Evolutionary conservation across 371 early-diverging fungal species (phyloP).

Genomic region (Saksenaea oblongispora): DNA sequence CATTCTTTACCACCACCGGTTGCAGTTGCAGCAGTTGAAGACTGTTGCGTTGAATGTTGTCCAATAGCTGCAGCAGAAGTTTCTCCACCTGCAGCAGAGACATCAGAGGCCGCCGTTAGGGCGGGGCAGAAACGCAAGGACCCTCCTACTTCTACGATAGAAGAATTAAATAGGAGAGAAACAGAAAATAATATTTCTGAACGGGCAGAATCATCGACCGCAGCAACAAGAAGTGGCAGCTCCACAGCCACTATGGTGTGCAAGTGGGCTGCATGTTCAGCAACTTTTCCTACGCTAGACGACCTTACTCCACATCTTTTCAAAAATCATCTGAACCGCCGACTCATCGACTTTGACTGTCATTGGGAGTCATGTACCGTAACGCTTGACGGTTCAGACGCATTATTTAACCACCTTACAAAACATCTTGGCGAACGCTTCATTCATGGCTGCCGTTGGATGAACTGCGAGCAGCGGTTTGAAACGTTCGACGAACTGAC

Average conservation of each 20-base stretch:
- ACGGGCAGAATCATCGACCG: not conserved
- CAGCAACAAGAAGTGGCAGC: not conserved
- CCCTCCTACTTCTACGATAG: not conserved
- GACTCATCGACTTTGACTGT: constrained; percentile 56
- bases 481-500: constrained; percentile 68
- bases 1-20: not conserved
- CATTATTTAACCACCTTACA: constrained; percentile 67
- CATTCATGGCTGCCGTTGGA: constrained; percentile 65
- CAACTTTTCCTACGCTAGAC: constrained; percentile 69
- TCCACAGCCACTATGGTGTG: constrained; percentile 40
- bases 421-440: constrained; percentile 53
- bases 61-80: not conserved
- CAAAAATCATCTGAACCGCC: constrained; percentile 71
- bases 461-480: constrained; percentile 54
- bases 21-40: constrained; percentile 7
- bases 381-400: constrained; percentile 54
- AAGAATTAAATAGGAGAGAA: not conserved
- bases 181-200: not conserved
- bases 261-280: constrained; percentile 82
- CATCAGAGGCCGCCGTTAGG: not conserved
- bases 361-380: constrained; percentile 78
- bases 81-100: not conserved
- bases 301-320: constrained; percentile 83
- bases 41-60: constrained; percentile 11
- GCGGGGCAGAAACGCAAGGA: not conserved